Evolutionary conservation across 495 filamentous ascomycete species (phyloP).

Genomic region (Penicillium coprophilum): DNA sequence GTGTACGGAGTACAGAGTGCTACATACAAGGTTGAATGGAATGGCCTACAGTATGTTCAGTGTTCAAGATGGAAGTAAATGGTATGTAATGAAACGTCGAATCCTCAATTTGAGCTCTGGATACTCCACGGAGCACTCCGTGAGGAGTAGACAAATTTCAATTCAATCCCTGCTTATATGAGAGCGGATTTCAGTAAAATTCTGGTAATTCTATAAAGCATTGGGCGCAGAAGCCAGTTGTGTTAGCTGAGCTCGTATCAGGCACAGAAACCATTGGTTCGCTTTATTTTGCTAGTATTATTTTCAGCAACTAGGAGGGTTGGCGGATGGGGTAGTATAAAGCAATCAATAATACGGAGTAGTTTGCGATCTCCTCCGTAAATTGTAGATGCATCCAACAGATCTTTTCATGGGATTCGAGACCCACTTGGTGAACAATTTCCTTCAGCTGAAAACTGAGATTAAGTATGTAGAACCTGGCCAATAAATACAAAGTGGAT

Average conservation of each 20-base stretch:
- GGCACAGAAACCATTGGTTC: background rate
- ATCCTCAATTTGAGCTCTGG: background rate
- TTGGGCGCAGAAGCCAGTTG: background rate
- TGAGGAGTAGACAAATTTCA: background rate
- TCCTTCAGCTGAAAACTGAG: background rate
- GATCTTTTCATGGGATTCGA: too few species aligned
- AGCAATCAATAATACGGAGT: background rate
- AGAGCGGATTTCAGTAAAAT: background rate
- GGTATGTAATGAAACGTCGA: too few species aligned
- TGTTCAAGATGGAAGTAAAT: too few species aligned
- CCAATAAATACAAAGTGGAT: constrained; percentile 1
- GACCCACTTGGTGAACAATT: background rate
- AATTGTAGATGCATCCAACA: background rate
- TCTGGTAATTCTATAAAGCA: background rate
- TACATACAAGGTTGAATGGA: background rate
- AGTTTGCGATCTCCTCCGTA: background rate
- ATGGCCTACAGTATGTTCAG: too few species aligned
- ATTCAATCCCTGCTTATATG: background rate
- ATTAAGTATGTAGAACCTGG: background rate
- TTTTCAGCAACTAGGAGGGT: too few species aligned
- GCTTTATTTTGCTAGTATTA: background rate
- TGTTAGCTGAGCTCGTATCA: background rate
- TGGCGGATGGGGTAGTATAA: background rate
- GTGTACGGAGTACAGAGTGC: background rate
- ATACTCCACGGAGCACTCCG: too few species aligned